A percentile compares a stretch with the other conserved stretches of the same genome.
These are phyloP conservation scores for Phytophthora constricta DNA, from an alignment of 352 stramenopile genomes.

Conservation along the genomic window DNA sequence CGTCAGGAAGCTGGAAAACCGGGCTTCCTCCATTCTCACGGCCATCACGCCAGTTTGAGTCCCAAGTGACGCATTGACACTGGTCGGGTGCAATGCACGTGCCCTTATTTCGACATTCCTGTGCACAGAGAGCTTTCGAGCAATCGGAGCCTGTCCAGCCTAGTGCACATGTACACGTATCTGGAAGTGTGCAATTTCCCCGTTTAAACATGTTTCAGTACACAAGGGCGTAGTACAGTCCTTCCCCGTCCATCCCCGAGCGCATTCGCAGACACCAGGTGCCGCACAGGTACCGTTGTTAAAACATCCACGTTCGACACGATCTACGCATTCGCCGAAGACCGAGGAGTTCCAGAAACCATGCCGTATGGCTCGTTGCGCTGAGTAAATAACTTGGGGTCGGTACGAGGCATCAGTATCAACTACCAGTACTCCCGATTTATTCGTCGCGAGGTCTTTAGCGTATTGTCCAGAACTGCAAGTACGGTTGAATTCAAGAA, in stretches of 20 bases:
- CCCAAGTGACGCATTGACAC: constrained; percentile 91
- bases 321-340: constrained; percentile 88
- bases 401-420: constrained; percentile 95
- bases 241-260: constrained; percentile 71
- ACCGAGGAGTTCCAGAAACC: constrained; percentile 71
- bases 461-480: constrained; percentile 53
- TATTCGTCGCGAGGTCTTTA: constrained; percentile 46
- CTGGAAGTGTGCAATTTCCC: constrained; percentile 94
- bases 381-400: constrained; percentile 79
- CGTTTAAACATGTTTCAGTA: constrained; percentile 69
- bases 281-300: constrained; percentile 96
- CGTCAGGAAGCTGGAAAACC: constrained; percentile 92
- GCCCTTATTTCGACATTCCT: constrained; percentile 91
- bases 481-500: constrained; percentile 91
- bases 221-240: constrained; percentile 88
- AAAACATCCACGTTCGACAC: constrained; percentile 93
- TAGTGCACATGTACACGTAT: constrained; percentile 91
- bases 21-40: constrained; percentile 89
- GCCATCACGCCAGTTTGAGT: constrained; percentile 90
- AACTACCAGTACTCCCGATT: constrained; percentile 59
- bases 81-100: constrained; percentile 81
- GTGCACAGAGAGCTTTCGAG: constrained; percentile 89
- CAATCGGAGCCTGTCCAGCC: constrained; percentile 92
- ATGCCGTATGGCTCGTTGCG: constrained; percentile 49
- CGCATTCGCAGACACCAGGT: constrained; percentile 86